Conservation (phyloP, 805 yeast species). For the Lipomyces lipofer region DNA sequence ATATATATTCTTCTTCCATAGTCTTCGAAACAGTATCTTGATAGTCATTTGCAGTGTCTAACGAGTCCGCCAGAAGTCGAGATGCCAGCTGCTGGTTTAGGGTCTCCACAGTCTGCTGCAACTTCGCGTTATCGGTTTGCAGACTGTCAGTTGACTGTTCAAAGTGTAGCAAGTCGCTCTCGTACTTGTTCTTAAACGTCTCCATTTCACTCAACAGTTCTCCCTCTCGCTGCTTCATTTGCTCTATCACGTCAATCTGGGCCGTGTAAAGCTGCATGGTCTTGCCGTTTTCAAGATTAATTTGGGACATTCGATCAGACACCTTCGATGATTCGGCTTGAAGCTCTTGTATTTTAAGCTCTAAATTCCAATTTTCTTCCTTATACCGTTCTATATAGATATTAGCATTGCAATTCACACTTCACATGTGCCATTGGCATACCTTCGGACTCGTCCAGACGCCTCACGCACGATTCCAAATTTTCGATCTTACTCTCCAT, state of each 20-base stretch:
- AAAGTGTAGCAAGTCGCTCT: slow-evolving; percentile 31
- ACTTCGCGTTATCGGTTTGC: slow-evolving; percentile 32
- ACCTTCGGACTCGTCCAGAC: slow-evolving; percentile 33
- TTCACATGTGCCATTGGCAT: too few relatives aligned
- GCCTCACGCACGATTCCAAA: slow-evolving; percentile 31
- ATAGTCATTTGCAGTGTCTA: not conserved
- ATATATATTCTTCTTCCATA: slow-evolving; percentile 16
- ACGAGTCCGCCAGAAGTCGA: slow-evolving; percentile 4
- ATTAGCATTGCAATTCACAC: too few relatives aligned
- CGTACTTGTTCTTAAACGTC: slow-evolving; percentile 29
- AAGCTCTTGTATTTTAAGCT: slow-evolving; percentile 39
- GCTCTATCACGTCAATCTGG: slow-evolving; percentile 38
- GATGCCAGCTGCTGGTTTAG: slow-evolving; percentile 31
- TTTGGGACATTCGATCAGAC: slow-evolving; percentile 33
- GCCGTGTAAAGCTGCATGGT: slow-evolving; percentile 29
- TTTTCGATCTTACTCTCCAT: slow-evolving; percentile 27
- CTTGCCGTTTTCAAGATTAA: slow-evolving; percentile 33
- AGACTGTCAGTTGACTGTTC: slow-evolving; percentile 33
- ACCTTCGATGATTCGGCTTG: slow-evolving; percentile 32
- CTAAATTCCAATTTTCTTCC: slow-evolving; percentile 44
- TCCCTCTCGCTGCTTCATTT: slow-evolving; percentile 34
- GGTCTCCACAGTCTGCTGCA: slow-evolving; percentile 30
- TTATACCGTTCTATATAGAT: slow-evolving; percentile 35
- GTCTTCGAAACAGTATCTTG: slow-evolving; percentile 13
- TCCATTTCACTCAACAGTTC: slow-evolving; percentile 36